phyloP scores from a whole-genome alignment of 345 rosid species.

The Tarenaya hassleriana region DNA sequence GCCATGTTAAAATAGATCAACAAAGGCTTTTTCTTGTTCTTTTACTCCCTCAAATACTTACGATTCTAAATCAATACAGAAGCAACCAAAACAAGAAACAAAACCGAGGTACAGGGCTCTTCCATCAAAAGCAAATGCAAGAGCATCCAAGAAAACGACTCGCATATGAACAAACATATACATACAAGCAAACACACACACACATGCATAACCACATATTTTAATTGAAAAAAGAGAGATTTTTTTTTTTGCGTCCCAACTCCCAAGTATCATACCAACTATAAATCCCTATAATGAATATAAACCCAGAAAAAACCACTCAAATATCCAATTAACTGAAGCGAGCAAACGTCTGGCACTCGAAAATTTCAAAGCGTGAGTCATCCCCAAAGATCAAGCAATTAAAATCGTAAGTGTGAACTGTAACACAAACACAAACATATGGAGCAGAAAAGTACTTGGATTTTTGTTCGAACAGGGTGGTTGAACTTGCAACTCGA shows the following conservation, averaged over 20 bases:
- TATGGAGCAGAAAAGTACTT: constrained; percentile 35
- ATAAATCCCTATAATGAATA: neutral
- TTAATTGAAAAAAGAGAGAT: neutral
- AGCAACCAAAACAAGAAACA: neutral
- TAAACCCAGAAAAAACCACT: neutral
- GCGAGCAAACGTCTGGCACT: no score
- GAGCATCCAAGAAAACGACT: neutral
- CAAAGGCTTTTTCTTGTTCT: neutral
- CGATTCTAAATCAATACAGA: constrained; percentile 12
- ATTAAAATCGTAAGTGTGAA: neutral
- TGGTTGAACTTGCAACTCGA: constrained; percentile 94
- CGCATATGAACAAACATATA: neutral
- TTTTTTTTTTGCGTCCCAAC: neutral
- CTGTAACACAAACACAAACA: constrained; percentile 18
- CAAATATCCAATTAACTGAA: neutral
- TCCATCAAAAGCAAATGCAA: constrained; percentile 2
- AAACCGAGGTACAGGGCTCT: no score
- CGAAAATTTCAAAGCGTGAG: neutral
- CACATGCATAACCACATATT: constrained; percentile 1
- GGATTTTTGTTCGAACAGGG: constrained; percentile 51
- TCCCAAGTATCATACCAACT: constrained; percentile 1
- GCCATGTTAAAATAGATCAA: constrained; percentile 21
- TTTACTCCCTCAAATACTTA: neutral
- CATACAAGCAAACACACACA: neutral
- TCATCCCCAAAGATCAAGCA: neutral